Evolutionary conservation across 2,329 filamentous ascomycete genomes (phyloP), one percentile per base, ranked within the genome.

Genomic region (Pseudogymnoascus sp.): DNA sequence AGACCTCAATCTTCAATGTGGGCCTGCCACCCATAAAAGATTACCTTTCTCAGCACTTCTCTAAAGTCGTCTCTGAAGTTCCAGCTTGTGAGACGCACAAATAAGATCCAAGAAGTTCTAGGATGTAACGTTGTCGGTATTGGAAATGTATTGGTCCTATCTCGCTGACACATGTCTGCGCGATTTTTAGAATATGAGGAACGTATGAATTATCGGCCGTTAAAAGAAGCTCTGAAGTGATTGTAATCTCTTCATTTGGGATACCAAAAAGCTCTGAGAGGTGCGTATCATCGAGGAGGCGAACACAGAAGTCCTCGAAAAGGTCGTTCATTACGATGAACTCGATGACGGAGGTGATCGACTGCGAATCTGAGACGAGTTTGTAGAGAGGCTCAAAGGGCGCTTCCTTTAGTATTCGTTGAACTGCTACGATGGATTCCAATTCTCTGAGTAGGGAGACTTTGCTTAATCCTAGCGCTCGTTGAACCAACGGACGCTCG

Each of bases 21-120:
- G 34, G 4, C 34, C 34, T 37, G 34, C 34, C 34, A 37, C 34
- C 11, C 78, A 0, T 79, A 76, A 65, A 79, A 81, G 63, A 79
- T 82, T 16, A 79, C 77, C 23, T 3, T 39, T 39, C 14, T 16
- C n/a, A 39, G 37, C 34, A 14, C 34, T 37, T 37, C 34, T 37
- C 34, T 5, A 14, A 37, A 14, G 34, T 37, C 34, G 34, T 37
- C 34, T 37, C 34, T 37, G 34, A 37, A 37, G 34, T 37, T 37
- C 34, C 34, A 37, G 34, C 34, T 37, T 37, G 34, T 14, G 34
- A 37, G 34, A 14, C 12, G 12, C 12, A 37, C 34, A 37, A 37
- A 37, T 14, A 37, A 14, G 34, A 37, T 14, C 34, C 34, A 37
- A 37, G 34, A 14, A 37, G 14, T 37, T 37, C 34, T 37, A 37